Base-by-base conservation (phyloP, 768 basidiomycete genomes). In the Lactifluus echinatus region DNA sequence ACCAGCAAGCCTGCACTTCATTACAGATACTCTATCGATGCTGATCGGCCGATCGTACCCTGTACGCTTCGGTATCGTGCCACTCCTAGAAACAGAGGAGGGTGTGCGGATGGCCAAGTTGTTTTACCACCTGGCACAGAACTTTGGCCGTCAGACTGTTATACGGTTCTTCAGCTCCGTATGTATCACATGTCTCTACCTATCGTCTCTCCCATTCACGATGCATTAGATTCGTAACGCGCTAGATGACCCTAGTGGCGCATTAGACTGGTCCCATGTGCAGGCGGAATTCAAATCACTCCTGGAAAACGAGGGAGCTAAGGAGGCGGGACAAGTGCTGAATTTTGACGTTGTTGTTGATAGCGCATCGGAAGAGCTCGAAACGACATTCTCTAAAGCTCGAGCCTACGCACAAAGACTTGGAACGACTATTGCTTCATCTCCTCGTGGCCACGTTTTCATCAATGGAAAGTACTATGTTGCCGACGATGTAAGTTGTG, bases 21-120 rank as follows among this genome's bases (percentile, higher is more conserved):
- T 97, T 47, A 73, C 76, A 2, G 79, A 77, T 1, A 71, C 85
- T 0, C 76, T 96, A 45, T 75, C 79, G 15, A 80, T 75, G 55
- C 83, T 95, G 67, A 82, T 98, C 50, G 72, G 79, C 28, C 77
- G 90, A 33, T 79, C 76, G 15, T 74, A 90, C 43, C 90, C 93
- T 0, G 79, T 93, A 62, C 76, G 90, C 17, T 93, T 93, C 68
- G 95, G 95, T 12, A 67, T 97, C 46, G 90, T 94, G 2, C 93
- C 92, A 1, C 71, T 82, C 33, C 68, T 82, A 2, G 81, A 84
- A 55, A 76, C 69, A 0, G 74, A 75, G 8, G 72, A 82, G 74
- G 71, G 56, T 34, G 67, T 61, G 48, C 45, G 37, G 23, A 59
- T 59, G 52, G 72, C 3, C 72, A 76, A 45, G 72, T 75, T 62